A percentile compares a stretch with the other conserved stretches of the same genome.
phyloP scores from a whole-genome alignment of 306 rosid species.

The Acacia confusa region DNA sequence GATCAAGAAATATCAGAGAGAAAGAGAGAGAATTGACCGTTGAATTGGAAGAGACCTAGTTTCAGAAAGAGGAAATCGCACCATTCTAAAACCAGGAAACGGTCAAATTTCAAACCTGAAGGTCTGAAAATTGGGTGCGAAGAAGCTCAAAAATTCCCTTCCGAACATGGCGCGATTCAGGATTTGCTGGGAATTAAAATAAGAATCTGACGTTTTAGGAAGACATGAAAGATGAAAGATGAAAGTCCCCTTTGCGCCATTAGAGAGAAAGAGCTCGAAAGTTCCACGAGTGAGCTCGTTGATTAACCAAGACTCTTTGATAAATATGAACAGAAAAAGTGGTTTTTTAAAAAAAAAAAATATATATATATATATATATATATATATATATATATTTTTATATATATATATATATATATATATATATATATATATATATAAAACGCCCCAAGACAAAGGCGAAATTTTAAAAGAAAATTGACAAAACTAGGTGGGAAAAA shows the following conservation, averaged over 20 bases:
- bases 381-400: too few relatives aligned
- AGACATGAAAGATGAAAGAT: constrained; percentile 34
- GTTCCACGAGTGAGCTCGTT: constrained; percentile 29
- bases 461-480: background rate
- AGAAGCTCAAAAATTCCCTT: constrained; percentile 24
- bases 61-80: constrained; percentile 43
- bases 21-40: constrained; percentile 18
- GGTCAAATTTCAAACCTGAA: constrained; percentile 43
- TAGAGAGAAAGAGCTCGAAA: constrained; percentile 27
- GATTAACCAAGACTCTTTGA: background rate
- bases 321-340: background rate
- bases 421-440: too few relatives aligned
- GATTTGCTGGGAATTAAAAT: constrained; percentile 2
- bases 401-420: too few relatives aligned
- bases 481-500: background rate
- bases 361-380: too few relatives aligned
- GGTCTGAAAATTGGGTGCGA: constrained; percentile 32
- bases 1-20: constrained; percentile 44
- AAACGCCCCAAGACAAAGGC: constrained; percentile 18
- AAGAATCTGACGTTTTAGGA: constrained; percentile 22
- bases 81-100: constrained; percentile 46
- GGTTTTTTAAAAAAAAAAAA: constrained; percentile 13
- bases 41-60: constrained; percentile 39
- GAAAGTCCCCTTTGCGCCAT: constrained; percentile 29
- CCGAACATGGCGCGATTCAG: constrained; percentile 18